Conservation (phyloP, 345 rosid genomes). For the Raphanus sativus region DNA sequence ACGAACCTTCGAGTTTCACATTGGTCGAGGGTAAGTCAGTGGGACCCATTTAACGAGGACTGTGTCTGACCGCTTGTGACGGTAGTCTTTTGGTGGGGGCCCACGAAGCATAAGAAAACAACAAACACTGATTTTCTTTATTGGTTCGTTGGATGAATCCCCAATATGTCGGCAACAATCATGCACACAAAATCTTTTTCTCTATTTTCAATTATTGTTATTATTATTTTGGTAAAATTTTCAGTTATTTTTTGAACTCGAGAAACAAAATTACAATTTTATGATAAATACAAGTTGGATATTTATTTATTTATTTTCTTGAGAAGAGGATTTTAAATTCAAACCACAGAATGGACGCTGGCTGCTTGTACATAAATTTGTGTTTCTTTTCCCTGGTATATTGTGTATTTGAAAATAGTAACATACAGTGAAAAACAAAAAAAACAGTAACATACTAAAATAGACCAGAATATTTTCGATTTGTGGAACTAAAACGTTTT, state of each 20-base stretch:
- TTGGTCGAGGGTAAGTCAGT: slow-evolving; percentile 17
- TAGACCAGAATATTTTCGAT: slow-evolving; percentile 1
- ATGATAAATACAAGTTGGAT: background rate
- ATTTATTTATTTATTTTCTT: too few relatives aligned
- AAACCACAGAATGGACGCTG: background rate
- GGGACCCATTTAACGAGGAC: slow-evolving; percentile 24
- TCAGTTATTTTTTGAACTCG: background rate
- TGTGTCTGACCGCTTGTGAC: slow-evolving; percentile 33
- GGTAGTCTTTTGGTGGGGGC: slow-evolving; percentile 18
- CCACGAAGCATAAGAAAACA: slow-evolving; percentile 13
- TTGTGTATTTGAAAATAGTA: background rate
- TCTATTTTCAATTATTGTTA: background rate
- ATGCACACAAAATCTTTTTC: slow-evolving; percentile 25
- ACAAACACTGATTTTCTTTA: slow-evolving; percentile 15
- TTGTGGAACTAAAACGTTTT: background rate
- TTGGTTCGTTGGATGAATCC: slow-evolving; percentile 22
- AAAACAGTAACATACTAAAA: background rate
- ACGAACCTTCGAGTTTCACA: slow-evolving; percentile 28
- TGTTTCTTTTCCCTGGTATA: background rate
- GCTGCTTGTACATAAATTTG: background rate
- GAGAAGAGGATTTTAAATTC: background rate
- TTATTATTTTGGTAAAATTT: background rate
- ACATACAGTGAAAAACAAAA: too few relatives aligned
- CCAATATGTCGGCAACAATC: slow-evolving; percentile 41
- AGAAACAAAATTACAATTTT: background rate